Conservation (phyloP, 1,139 yeast species). For the Geotrichum klebahnii region DNA sequence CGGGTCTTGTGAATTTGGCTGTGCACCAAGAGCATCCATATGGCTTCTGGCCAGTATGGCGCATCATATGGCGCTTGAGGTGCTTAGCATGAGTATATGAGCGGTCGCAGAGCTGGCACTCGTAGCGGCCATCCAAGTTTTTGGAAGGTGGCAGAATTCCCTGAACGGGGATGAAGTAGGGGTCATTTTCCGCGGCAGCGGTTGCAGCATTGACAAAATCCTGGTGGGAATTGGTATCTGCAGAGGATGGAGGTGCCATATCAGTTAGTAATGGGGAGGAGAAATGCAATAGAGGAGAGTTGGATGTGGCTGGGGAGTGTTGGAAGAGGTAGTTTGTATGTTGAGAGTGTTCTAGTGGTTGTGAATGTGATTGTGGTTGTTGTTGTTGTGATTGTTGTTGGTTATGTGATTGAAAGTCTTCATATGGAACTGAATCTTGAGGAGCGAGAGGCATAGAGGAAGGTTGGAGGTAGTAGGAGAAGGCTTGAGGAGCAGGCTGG, state of each 20-base stretch:
- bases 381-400: neutral
- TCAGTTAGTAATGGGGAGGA: slow-evolving; percentile 1
- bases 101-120: slow-evolving; percentile 32
- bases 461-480: slow-evolving; percentile 1
- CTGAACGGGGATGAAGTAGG: slow-evolving; percentile 18
- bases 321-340: neutral
- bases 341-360: too few relatives aligned
- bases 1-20: slow-evolving; percentile 32
- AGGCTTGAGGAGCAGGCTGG: neutral
- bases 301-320: slow-evolving; percentile 1
- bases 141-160: slow-evolving; percentile 18
- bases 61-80: slow-evolving; percentile 35
- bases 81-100: slow-evolving; percentile 37
- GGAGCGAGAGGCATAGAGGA: neutral
- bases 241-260: neutral
- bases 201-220: neutral
- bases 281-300: neutral
- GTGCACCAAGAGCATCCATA: slow-evolving; percentile 32
- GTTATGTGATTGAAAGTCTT: neutral
- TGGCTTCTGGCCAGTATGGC: slow-evolving; percentile 36
- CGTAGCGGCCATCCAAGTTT: slow-evolving; percentile 32
- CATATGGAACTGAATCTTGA: neutral
- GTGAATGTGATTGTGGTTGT: neutral
- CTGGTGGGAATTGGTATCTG: neutral
- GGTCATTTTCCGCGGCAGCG: slow-evolving; percentile 8